Conservation (phyloP, 2,329 filamentous ascomycete species). For the Paraphaeosphaeria minitans region DNA sequence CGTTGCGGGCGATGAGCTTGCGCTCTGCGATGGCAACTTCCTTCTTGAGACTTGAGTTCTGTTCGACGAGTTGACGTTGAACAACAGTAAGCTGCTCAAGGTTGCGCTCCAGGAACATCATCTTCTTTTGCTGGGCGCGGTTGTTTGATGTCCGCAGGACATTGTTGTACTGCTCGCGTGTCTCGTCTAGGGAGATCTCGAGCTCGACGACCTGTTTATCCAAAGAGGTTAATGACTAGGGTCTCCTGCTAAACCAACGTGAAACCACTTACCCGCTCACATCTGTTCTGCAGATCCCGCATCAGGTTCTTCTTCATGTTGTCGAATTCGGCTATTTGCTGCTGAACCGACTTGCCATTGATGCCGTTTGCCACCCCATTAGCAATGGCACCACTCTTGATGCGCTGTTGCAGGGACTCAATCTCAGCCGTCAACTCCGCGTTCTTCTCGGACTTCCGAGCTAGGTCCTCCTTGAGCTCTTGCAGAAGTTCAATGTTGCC, state of each 20-base stretch:
- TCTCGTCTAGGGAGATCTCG: slow-evolving; percentile 96
- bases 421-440: slow-evolving; percentile 78
- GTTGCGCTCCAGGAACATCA: slow-evolving; percentile 98
- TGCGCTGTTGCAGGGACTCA: slow-evolving; percentile 75
- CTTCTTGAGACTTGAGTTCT: slow-evolving; percentile 97
- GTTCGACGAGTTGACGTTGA: slow-evolving; percentile 95
- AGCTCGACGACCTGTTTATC: slow-evolving; percentile 76
- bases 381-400: slow-evolving; percentile 67
- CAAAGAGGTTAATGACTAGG: slow-evolving; percentile 24
- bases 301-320: slow-evolving; percentile 99
- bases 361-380: slow-evolving; percentile 63
- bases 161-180: slow-evolving; percentile 98
- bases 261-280: slow-evolving; percentile 70
- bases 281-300: slow-evolving; percentile 97
- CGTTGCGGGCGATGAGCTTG: slow-evolving; percentile 94
- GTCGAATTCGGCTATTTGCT: slow-evolving; percentile 98
- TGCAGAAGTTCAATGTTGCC: slow-evolving; percentile 74
- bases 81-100: slow-evolving; percentile 97
- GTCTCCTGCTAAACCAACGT: slow-evolving; percentile 12
- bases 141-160: slow-evolving; percentile 96
- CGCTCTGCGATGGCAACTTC: slow-evolving; percentile 98
- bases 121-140: slow-evolving; percentile 99
- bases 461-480: slow-evolving; percentile 76
- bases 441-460: slow-evolving; percentile 80
- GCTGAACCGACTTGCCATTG: slow-evolving; percentile 90